Percentiles rank a stretch among this genome's conserved stretches.
Conservation (phyloP, 2,329 filamentous ascomycete genomes). For the Neopestalotiopsis sp. region DNA sequence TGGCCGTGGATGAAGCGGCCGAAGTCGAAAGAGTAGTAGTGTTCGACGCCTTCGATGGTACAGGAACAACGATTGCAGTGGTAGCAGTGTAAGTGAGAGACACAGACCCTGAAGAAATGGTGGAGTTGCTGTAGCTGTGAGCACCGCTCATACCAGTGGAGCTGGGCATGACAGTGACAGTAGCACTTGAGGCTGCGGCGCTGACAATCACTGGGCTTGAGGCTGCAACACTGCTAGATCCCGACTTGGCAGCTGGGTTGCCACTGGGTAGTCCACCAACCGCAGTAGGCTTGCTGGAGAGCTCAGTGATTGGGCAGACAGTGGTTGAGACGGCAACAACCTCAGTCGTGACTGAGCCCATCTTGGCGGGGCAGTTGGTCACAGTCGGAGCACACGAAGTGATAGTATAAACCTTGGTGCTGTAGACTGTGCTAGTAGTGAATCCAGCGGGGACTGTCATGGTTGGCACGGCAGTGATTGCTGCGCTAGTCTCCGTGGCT, state of each 20-base stretch:
- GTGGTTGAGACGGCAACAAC: constrained; percentile 45
- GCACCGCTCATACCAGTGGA: not conserved
- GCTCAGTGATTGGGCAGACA: constrained; percentile 54
- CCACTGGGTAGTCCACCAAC: not conserved
- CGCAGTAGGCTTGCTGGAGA: constrained; percentile 35
- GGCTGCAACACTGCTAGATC: constrained; percentile 64
- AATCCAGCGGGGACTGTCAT: constrained; percentile 21
- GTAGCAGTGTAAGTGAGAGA: not conserved
- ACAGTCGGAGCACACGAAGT: constrained; percentile 15
- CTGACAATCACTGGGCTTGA: constrained; percentile 14
- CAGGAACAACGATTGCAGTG: constrained; percentile 2
- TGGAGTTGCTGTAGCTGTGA: not conserved
- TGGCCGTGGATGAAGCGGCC: not conserved
- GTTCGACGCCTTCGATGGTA: constrained; percentile 1
- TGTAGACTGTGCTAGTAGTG: not conserved
- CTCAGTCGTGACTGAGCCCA: constrained; percentile 33
- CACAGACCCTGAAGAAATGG: not conserved
- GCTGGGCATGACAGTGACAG: not conserved
- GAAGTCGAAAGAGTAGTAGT: not conserved
- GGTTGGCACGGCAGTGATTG: constrained; percentile 13
- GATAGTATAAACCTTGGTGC: constrained; percentile 1
- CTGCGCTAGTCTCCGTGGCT: constrained; percentile 19
- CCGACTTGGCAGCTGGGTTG: not conserved
- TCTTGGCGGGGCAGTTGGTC: constrained; percentile 8
- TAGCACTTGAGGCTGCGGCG: not conserved